Evolutionary conservation across 768 basidiomycete species (phyloP).

Genomic region (Phlebiopsis flavidoalba): DNA sequence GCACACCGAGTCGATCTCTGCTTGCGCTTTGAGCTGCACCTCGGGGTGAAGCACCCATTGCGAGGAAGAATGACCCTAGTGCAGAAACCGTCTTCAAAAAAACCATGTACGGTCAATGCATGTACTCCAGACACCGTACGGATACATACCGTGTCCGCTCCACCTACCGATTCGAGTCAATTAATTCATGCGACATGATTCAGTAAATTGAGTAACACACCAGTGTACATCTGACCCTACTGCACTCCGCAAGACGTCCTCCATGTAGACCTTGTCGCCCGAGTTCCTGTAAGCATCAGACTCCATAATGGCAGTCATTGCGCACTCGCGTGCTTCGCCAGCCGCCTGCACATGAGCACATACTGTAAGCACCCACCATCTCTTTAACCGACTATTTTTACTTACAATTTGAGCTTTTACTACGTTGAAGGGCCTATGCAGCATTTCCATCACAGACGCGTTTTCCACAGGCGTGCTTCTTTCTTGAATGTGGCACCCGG

Average conservation of each 20-base stretch:
- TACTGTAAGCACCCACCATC: not conserved
- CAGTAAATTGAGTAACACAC: not conserved
- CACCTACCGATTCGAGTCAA: not conserved
- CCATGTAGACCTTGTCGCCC: constrained; percentile 6
- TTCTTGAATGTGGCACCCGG: constrained; percentile 18
- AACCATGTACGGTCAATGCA: not conserved
- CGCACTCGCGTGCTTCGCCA: constrained; percentile 5
- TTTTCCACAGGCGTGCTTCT: constrained; percentile 11
- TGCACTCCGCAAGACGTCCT: constrained; percentile 1
- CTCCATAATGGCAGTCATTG: constrained; percentile 4
- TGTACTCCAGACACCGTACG: not conserved
- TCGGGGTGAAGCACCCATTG: constrained; percentile 11
- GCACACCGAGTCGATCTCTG: constrained; percentile 7
- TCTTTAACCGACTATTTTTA: not conserved
- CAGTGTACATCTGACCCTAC: constrained; percentile 14
- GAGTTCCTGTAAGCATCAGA: not conserved
- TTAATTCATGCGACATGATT: not conserved
- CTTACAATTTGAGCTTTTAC: constrained; percentile 14
- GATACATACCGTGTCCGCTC: constrained; percentile 10
- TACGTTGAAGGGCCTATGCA: constrained; percentile 9
- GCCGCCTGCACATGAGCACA: not conserved
- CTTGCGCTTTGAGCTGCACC: constrained; percentile 7
- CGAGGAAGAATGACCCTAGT: constrained; percentile 12
- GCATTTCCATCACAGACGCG: constrained; percentile 5
- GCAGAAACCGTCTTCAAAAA: constrained; percentile 11